Base-by-base conservation (phyloP, 139 green algal genomes). In the Volvox reticuliferus region DNA sequence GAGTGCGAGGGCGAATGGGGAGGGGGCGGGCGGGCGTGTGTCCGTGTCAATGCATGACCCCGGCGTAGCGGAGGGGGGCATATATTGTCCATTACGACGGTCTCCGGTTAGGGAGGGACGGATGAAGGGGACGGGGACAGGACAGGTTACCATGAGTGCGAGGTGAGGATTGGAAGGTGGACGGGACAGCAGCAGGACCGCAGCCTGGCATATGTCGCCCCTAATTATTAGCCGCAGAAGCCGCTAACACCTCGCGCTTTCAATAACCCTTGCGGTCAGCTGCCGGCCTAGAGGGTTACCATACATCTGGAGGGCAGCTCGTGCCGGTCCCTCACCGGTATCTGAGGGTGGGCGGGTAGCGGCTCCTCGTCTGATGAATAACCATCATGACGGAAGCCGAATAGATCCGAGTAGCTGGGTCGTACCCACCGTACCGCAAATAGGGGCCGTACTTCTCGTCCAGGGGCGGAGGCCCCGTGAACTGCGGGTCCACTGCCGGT, bases 351-450 rank as follows among this genome's bases (percentile, higher is more conserved):
- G 91, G 91, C 71, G 86, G 36, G n/a, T 68, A 37, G 17, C 86
- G 85, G 80, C 80, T 81, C 20, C 76, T 37, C 35, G 20, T 79
- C 87, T 93, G 91, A 69, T 93, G 87, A 16, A 87, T 55, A 37
- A 91, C n/a, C 26, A 92, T 90, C 88, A 95, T 88, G 2, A 94
- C 90, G 5, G 88, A 93, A 19, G 76, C 50, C 2, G 55, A 79
- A 32, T 93, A 94, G 20, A 62, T 35, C 19, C 75, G 76, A 6
- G 89, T 91, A 36, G 78, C 19, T 18, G 93, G 88, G 71, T 93
- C 86, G 79, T 95, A 95, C 63, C 89, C 86, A 13, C 88, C 91
- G 79, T 88, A 92, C 0, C 93, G 88, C 33, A 95, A 67, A 62
- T 88, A 91, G 5, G 93, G 93, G 14, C 93, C 93, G 87, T 71